Evolutionary conservation across 164 flowering plant species (phyloP), one percentile per base, ranked within the genome.

Genomic region (Warburgia ugandensis): DNA sequence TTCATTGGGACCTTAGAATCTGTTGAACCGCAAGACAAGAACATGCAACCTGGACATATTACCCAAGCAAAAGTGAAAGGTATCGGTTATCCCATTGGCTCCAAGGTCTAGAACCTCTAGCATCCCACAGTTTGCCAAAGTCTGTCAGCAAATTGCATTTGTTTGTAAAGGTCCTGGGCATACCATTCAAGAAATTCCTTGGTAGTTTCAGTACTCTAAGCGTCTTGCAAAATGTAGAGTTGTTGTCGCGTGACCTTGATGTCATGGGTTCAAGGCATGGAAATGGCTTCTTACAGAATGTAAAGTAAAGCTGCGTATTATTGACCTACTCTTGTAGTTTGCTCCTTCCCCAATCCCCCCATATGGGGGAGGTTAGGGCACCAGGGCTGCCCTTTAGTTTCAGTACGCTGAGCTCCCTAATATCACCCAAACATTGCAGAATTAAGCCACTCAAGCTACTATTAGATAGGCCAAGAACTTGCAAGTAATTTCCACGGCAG

Each of bases 51-150:
- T 46, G 27, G 70, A 5, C 29, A 64, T 31, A 14, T 25, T 60
- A 20, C 56, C 73, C 63, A 87, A 57, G 52, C 44, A 46, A 45
- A 58, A 77, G 5, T 94, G 91, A 50, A 77, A 88, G 0, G 3
- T 48, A 27, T 67, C 86, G 4, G 20, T 37, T 0, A 88, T 46
- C 22, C 29, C 36, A 45, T 87, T 87, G 56, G 67, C 75, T 6
- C 87, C 94, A 25, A 83, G 52, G 47, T 77, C 65, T 17, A 85
- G 56, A 32, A 81, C 80, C 66, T 81, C 72, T 23, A 89, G 52
- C 16, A 7, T 7, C 6, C 1, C 30, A 59, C 92, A 85, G 11
- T 73, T 77, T 48, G 58, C 41, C 46, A 88, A 61, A 21, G 87
- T 67, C 16, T 4, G 75, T 70, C 45, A 51, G 29, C 22, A 88